Evolutionary conservation across 345 rosid genomes (phyloP).

Genomic region (Luvunga scandens): DNA sequence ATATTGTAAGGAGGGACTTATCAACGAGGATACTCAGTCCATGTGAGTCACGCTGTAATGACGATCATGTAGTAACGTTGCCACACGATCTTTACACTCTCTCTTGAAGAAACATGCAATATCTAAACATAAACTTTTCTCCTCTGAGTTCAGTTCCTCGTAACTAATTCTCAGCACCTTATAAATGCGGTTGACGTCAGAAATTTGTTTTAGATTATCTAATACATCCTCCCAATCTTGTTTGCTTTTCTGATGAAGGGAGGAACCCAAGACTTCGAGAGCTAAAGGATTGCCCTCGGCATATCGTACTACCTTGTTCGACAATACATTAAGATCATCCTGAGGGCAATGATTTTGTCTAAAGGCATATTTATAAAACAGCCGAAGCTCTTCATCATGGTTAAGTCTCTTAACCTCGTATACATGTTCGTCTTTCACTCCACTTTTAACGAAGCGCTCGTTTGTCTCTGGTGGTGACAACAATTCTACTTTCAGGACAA

Average conservation of each 20-base stretch:
- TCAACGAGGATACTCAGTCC: conserved; percentile 14
- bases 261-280: conserved; percentile 1
- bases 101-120: conserved; percentile 46
- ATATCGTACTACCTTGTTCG: background rate
- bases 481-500: too few species aligned
- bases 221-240: background rate
- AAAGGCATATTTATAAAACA: background rate
- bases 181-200: background rate
- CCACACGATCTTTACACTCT: conserved; percentile 11
- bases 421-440: too few species aligned
- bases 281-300: conserved; percentile 19
- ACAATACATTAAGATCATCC: too few species aligned
- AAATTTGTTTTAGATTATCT: background rate
- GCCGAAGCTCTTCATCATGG: background rate
- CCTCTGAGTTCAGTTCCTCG: background rate
- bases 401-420: too few species aligned
- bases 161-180: conserved; percentile 16
- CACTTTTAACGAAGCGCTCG: too few species aligned
- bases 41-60: too few species aligned
- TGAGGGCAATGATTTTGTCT: too few species aligned
- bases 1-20: conserved; percentile 32
- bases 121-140: conserved; percentile 40
- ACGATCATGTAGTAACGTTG: conserved; percentile 12
- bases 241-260: background rate
- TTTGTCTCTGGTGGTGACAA: too few species aligned